Evolutionary conservation across 768 basidiomycete species (phyloP).

Genomic region (Tylopilus sp.): DNA sequence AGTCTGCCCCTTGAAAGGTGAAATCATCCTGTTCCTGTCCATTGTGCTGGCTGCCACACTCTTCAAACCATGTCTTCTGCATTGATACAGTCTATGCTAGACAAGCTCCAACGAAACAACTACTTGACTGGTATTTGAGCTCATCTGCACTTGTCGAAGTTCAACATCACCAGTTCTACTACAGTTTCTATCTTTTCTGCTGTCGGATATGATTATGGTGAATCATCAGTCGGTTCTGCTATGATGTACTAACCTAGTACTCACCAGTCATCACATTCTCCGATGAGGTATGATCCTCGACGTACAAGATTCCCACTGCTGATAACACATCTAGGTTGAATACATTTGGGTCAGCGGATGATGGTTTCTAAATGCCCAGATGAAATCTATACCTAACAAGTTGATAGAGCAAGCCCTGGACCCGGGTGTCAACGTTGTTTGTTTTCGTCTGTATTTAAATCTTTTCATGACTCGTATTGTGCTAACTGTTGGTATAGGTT

Average conservation of each 20-base stretch:
- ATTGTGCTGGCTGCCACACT: too few species aligned
- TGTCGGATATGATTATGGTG: slow-evolving; percentile 10
- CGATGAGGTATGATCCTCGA: slow-evolving; percentile 13
- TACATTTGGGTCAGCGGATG: slow-evolving; percentile 8
- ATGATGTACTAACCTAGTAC: background rate
- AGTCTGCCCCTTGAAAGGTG: too few species aligned
- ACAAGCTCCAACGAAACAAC: background rate
- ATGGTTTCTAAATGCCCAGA: background rate
- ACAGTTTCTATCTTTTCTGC: background rate
- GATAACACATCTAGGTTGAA: background rate
- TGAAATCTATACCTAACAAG: background rate
- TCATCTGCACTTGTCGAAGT: too few species aligned
- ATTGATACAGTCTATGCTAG: too few species aligned
- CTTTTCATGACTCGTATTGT: background rate
- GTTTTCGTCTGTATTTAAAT: slow-evolving; percentile 6
- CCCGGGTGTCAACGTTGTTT: slow-evolving; percentile 6
- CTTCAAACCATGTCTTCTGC: too few species aligned
- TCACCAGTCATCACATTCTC: slow-evolving; percentile 9
- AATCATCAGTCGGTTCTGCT: background rate
- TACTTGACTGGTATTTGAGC: background rate
- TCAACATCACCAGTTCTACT: too few species aligned
- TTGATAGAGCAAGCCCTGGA: slow-evolving; percentile 7
- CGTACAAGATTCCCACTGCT: background rate
- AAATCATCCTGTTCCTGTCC: too few species aligned
- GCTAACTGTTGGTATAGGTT: background rate